phyloP scores from a whole-genome alignment of 495 filamentous ascomycete species.

The Chaetomium cochliodes region DNA sequence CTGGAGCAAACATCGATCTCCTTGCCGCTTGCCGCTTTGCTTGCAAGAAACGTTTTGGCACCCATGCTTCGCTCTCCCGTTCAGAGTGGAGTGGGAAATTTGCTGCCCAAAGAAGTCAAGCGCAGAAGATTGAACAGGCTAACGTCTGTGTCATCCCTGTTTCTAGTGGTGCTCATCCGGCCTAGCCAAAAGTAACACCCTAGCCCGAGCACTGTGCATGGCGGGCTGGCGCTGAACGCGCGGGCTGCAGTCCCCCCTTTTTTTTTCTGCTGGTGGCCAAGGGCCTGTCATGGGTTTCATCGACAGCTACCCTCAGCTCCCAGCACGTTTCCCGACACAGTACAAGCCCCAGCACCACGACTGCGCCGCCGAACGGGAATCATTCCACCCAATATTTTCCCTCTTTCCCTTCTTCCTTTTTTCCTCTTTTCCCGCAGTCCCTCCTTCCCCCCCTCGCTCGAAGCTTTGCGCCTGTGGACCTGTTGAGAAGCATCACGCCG shows the following conservation, averaged over 20 bases:
- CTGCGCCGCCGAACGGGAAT: conserved; percentile 19
- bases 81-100: conserved; percentile 24
- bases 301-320: conserved; percentile 24
- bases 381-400: conserved; percentile 23
- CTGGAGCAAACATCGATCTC: neutral
- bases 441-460: conserved; percentile 26
- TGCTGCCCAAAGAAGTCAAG: conserved; percentile 31
- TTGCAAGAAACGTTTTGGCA: neutral
- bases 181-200: conserved; percentile 7
- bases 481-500: conserved; percentile 30
- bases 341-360: conserved; percentile 3
- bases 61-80: neutral
- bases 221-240: conserved; percentile 24
- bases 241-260: conserved; percentile 27
- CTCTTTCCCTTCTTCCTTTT: conserved; percentile 24
- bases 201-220: conserved; percentile 23
- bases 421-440: conserved; percentile 25
- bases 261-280: conserved; percentile 14
- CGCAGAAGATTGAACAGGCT: conserved; percentile 10
- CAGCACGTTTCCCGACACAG: conserved; percentile 23
- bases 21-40: neutral
- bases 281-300: conserved; percentile 24
- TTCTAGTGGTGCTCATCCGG: conserved; percentile 21
- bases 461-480: conserved; percentile 32
- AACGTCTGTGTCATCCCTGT: conserved; percentile 17